Conservation (phyloP, 371 early-diverging fungal species). For the Lichtheimia ornata region DNA sequence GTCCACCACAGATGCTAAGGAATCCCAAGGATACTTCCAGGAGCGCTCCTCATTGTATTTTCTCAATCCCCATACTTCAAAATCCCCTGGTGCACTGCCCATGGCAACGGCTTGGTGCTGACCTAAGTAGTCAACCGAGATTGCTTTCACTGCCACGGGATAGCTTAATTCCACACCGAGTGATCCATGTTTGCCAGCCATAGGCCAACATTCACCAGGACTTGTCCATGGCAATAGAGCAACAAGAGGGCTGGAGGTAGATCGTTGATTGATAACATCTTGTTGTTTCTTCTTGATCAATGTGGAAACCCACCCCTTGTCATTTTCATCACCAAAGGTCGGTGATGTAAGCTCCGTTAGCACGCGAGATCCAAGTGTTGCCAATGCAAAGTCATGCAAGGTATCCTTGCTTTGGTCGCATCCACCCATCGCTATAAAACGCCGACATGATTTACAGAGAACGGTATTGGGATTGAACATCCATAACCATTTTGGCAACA, state of each 20-base stretch:
- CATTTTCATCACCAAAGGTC: conserved; percentile 21
- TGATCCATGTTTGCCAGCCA: conserved; percentile 62
- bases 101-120: conserved; percentile 52
- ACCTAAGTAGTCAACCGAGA: conserved; percentile 71
- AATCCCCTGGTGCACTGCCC: conserved; percentile 61
- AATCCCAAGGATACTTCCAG: too few species aligned
- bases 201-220: conserved; percentile 77
- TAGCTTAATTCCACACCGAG: conserved; percentile 62
- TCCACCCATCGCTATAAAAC: too few species aligned
- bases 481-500: too few species aligned
- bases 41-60: background rate
- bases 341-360: conserved; percentile 59
- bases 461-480: too few species aligned
- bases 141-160: conserved; percentile 54
- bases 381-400: conserved; percentile 64
- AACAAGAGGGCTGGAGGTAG: conserved; percentile 32
- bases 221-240: conserved; percentile 55
- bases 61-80: conserved; percentile 70
- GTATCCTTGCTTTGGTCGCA: too few species aligned
- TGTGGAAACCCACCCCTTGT: too few species aligned
- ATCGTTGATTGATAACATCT: too few species aligned
- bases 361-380: conserved; percentile 64
- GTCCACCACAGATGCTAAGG: conserved; percentile 1
- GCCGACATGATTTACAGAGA: too few species aligned
- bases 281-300: too few species aligned